These are phyloP conservation scores for Stylonectria norvegica DNA, from an alignment of 2,329 filamentous ascomycete species.

Conservation along the genomic window DNA sequence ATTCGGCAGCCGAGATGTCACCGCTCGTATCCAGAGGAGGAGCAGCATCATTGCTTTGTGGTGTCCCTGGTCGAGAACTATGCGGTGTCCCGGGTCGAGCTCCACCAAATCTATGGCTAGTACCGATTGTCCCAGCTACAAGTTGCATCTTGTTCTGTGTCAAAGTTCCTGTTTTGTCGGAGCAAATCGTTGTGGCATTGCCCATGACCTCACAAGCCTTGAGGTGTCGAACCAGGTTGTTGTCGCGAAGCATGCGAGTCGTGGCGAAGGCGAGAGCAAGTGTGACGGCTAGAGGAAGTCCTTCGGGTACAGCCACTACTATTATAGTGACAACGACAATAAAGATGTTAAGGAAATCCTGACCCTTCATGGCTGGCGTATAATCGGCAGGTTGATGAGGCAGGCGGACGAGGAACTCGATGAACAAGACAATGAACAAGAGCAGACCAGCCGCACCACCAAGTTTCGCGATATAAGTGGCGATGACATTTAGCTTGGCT, in stretches of 20 bases:
- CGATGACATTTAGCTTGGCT: constrained; percentile 70
- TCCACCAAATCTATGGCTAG: constrained; percentile 52
- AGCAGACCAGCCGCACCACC: constrained; percentile 74
- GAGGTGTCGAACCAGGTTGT: constrained; percentile 72
- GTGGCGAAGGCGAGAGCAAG: constrained; percentile 74
- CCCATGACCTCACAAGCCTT: constrained; percentile 81
- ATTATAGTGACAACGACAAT: constrained; percentile 78
- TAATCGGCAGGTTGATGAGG: constrained; percentile 43
- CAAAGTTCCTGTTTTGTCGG: constrained; percentile 65
- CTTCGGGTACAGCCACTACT: constrained; percentile 76
- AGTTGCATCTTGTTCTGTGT: constrained; percentile 69
- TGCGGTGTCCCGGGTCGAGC: constrained; percentile 24
- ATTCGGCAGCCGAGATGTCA: constrained; percentile 44
- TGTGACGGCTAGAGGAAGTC: constrained; percentile 73
- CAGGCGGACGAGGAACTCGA: constrained; percentile 75
- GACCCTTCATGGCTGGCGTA: constrained; percentile 70
- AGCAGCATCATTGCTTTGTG: constrained; percentile 23
- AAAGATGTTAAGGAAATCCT: constrained; percentile 71
- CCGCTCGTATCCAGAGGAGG: constrained; percentile 27
- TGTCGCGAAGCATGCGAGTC: constrained; percentile 72
- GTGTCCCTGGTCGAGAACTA: constrained; percentile 22
- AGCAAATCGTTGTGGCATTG: constrained; percentile 69
- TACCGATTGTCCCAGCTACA: constrained; percentile 58
- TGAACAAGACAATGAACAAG: constrained; percentile 80
- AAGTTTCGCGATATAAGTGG: constrained; percentile 73